Base-by-base conservation (phyloP, 1,284 basidiomycete species). In the Trichosporon sp. region DNA sequence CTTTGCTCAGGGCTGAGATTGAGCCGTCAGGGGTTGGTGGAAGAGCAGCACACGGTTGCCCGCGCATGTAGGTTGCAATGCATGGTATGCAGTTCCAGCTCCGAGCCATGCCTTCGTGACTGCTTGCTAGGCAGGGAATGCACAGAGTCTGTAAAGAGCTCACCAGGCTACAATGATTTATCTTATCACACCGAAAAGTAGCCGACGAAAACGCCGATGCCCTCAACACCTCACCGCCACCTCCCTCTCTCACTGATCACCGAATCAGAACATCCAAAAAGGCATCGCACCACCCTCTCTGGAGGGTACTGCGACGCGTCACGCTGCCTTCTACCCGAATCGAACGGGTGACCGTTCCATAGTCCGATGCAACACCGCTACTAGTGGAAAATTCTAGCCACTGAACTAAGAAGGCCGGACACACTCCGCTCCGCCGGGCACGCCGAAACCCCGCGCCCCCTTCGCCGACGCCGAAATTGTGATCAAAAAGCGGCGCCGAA, bases 331-430 rank as follows among this genome's bases (percentile, higher is more conserved):
- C 58, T 59, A 44, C 58, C 58, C 37, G 58, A 44, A 59, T 59
- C 37, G 58, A 59, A 58, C 56, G 33, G 33, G 56, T 36, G 56
- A 58, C 56, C 56, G 32, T 58, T 58, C 34, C 56, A 58, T 58
- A 25, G 29, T 56, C 21, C 21, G 34, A 23, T 34, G 34, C 11
- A n/a, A 34, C 31, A 58, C 31, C 33, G 21, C 32, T 58, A 58
- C 56, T 36, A 58, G 56, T 58, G 56, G 34, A 58, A 58, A 58
- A 58, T 58, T 58, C 56, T 58, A 58, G 33, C 56, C 56, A 58
- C 56, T 58, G 56, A 58, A 58, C 56, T 58, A 58, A 58, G 56
- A 36, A 58, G 56, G 56, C 56, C 27, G 37, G 21, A 9, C 37
- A 44, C 37, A 16, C 4, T 37, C 14, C 4, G 37, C 37, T 44